Evolutionary conservation across 1,284 basidiomycete genomes (phyloP).

Genomic region (Marasmius fiardii): DNA sequence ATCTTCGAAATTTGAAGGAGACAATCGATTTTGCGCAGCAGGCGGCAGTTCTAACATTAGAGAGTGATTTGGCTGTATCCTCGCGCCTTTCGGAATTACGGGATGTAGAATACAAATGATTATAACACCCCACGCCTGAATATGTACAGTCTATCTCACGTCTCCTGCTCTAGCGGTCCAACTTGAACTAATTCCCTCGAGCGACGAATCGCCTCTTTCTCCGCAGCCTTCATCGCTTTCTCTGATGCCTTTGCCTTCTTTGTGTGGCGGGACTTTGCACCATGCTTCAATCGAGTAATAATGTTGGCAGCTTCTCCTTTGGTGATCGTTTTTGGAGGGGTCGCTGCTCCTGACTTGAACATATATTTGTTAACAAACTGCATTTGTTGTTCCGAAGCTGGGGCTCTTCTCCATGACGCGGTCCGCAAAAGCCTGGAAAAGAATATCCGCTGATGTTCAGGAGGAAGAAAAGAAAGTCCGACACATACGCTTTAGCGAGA

Average conservation of each 20-base stretch:
- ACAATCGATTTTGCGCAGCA: constrained; percentile 53
- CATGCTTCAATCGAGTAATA: constrained; percentile 75
- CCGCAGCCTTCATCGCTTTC: constrained; percentile 30
- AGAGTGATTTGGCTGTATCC: constrained; percentile 64
- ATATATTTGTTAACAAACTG: constrained; percentile 60
- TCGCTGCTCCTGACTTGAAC: constrained; percentile 26
- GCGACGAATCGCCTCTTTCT: constrained; percentile 46
- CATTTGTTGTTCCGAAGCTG: constrained; percentile 68
- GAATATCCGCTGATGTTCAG: constrained; percentile 14
- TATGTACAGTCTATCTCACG: background rate
- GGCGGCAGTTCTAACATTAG: constrained; percentile 63
- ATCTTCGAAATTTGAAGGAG: constrained; percentile 37
- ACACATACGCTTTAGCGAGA: constrained; percentile 42
- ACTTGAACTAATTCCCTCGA: constrained; percentile 57
- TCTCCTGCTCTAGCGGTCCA: constrained; percentile 40
- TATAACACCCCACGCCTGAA: background rate
- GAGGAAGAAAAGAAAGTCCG: background rate
- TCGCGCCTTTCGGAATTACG: constrained; percentile 44
- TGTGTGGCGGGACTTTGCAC: constrained; percentile 62
- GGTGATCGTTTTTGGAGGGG: constrained; percentile 45
- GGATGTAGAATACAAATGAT: constrained; percentile 4
- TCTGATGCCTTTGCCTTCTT: constrained; percentile 44
- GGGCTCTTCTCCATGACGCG: constrained; percentile 71
- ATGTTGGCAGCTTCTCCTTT: constrained; percentile 80
- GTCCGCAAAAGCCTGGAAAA: constrained; percentile 52